phyloP scores from a whole-genome alignment of 2,329 filamentous ascomycete genomes.

The Bertia moriformis region DNA sequence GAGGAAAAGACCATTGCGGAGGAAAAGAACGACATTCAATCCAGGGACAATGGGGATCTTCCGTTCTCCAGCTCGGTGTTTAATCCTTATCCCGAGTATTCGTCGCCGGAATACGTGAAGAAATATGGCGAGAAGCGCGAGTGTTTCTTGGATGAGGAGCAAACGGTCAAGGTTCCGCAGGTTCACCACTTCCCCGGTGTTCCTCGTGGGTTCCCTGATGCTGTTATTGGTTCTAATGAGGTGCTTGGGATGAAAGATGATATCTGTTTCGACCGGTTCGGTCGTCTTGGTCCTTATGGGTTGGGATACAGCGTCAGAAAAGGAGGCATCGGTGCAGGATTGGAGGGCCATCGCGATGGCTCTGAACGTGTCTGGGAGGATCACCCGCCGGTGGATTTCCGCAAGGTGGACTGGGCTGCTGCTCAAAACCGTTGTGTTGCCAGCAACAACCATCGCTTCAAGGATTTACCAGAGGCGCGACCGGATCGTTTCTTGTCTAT shows the following conservation, averaged over 20 bases:
- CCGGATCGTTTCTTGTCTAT: neutral
- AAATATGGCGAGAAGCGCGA: slow-evolving; percentile 24
- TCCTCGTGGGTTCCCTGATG: slow-evolving; percentile 47
- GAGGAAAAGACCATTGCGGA: neutral
- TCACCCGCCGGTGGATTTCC: slow-evolving; percentile 19
- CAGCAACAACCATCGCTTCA: slow-evolving; percentile 36
- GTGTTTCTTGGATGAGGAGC: slow-evolving; percentile 34
- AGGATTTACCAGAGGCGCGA: neutral
- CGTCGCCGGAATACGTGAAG: slow-evolving; percentile 25
- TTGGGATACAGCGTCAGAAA: slow-evolving; percentile 48
- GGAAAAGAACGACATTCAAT: neutral
- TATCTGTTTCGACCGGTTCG: slow-evolving; percentile 60
- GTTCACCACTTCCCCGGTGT: slow-evolving; percentile 43
- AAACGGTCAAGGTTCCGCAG: slow-evolving; percentile 31
- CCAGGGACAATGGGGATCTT: neutral
- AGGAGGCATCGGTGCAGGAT: slow-evolving; percentile 46
- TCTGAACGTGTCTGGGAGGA: slow-evolving; percentile 26
- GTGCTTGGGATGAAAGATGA: slow-evolving; percentile 43
- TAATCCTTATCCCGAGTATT: slow-evolving; percentile 41
- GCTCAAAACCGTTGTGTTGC: slow-evolving; percentile 19
- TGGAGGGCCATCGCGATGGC: slow-evolving; percentile 45
- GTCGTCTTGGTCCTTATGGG: slow-evolving; percentile 53
- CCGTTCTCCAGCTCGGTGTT: slow-evolving; percentile 24
- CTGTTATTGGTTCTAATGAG: slow-evolving; percentile 49
- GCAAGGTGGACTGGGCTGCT: slow-evolving; percentile 15